These are phyloP conservation scores for Volvox carteri DNA, from an alignment of 163 green algal genomes.

Conservation along the genomic window DNA sequence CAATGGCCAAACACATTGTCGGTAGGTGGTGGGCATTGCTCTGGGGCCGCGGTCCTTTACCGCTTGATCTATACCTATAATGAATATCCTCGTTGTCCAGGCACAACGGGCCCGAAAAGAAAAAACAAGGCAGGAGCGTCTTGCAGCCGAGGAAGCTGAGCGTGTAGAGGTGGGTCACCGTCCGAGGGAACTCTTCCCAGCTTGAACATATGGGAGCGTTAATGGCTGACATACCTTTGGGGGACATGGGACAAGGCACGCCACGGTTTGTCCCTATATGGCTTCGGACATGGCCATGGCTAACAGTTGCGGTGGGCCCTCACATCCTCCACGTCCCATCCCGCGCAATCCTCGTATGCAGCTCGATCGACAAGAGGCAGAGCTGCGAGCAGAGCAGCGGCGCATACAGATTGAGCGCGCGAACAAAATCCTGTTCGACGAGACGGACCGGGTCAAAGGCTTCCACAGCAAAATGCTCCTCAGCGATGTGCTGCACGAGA, in stretches of 20 bases:
- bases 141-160: constrained; percentile 75
- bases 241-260: no score
- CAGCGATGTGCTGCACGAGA: constrained; percentile 80
- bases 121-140: constrained; percentile 64
- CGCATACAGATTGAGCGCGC: constrained; percentile 78
- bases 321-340: background rate
- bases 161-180: constrained; percentile 64
- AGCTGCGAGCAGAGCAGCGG: constrained; percentile 70
- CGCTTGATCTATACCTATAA: background rate
- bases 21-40: constrained; percentile 47
- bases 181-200: background rate
- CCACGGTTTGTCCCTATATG: no score
- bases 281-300: background rate
- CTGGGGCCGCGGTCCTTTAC: constrained; percentile 2
- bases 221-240: no score
- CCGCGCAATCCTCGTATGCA: constrained; percentile 47
- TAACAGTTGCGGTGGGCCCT: background rate
- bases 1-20: constrained; percentile 81
- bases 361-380: constrained; percentile 74
- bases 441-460: constrained; percentile 74
- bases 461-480: constrained; percentile 71
- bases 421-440: constrained; percentile 86
- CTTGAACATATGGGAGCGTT: no score
- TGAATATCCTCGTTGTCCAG: constrained; percentile 38
- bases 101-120: constrained; percentile 76